Conservation (phyloP, 768 basidiomycete genomes). For the Lactarius indigo region DNA sequence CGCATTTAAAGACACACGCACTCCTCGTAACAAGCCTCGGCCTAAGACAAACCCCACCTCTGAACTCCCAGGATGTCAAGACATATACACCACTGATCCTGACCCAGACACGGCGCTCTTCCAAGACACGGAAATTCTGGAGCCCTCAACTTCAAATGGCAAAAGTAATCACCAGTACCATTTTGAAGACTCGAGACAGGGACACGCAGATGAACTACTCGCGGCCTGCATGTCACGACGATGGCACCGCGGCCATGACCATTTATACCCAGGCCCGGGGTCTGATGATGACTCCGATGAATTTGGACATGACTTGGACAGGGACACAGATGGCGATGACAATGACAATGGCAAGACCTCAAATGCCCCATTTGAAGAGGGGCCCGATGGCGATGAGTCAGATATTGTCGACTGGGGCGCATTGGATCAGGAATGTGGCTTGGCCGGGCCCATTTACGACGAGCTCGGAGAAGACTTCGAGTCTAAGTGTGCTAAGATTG, state of each 20-base stretch:
- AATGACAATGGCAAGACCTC: neutral
- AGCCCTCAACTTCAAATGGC: neutral
- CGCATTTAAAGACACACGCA: neutral
- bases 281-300: neutral
- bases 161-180: no score
- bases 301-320: no score
- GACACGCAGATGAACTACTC: neutral
- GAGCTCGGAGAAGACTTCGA: neutral
- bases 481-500: neutral
- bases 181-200: neutral
- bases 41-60: neutral
- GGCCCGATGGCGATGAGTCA: neutral
- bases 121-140: neutral
- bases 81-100: neutral
- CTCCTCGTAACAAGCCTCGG: neutral
- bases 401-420: neutral
- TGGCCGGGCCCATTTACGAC: neutral
- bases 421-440: neutral
- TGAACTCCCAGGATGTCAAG: neutral
- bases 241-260: neutral
- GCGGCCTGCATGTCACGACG: neutral
- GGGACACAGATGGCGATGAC: no score
- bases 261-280: neutral
- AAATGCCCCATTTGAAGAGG: neutral
- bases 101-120: neutral